Conservation (phyloP, 495 filamentous ascomycete genomes). For the Trichoderma asperelloides region DNA sequence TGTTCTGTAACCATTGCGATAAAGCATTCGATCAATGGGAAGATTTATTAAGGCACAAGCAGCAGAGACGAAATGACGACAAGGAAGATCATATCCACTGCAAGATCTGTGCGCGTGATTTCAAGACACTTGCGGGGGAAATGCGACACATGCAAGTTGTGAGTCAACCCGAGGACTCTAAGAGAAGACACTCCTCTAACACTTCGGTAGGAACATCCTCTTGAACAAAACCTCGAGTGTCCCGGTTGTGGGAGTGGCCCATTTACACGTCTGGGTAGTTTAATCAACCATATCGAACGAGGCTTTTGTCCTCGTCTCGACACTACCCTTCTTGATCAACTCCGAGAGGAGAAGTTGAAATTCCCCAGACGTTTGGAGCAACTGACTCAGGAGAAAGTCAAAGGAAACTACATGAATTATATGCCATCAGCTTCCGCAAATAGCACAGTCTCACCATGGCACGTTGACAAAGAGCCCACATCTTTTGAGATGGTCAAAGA, state of each 20-base stretch:
- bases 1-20: neutral
- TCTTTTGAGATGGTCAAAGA: neutral
- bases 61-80: neutral
- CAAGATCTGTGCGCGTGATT: slow-evolving; percentile 7
- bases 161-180: neutral
- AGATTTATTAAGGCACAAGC: slow-evolving; percentile 2
- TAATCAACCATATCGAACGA: slow-evolving; percentile 5
- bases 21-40: neutral
- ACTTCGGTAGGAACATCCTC: neutral
- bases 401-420: neutral
- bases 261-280: neutral
- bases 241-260: slow-evolving; percentile 7
- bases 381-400: neutral
- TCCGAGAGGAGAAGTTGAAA: slow-evolving; percentile 3
- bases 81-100: slow-evolving; percentile 9
- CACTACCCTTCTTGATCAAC: neutral
- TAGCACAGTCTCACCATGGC: neutral
- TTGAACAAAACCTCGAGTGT: slow-evolving; percentile 9
- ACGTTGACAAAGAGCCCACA: neutral
- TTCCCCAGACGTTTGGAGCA: neutral
- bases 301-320: slow-evolving; percentile 1
- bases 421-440: neutral
- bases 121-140: neutral
- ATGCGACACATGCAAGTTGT: neutral
- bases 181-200: neutral